Evolutionary conservation across 106 monocot species (phyloP), one percentile per base, ranked within the genome.

Genomic region (Vanilla planifolia): DNA sequence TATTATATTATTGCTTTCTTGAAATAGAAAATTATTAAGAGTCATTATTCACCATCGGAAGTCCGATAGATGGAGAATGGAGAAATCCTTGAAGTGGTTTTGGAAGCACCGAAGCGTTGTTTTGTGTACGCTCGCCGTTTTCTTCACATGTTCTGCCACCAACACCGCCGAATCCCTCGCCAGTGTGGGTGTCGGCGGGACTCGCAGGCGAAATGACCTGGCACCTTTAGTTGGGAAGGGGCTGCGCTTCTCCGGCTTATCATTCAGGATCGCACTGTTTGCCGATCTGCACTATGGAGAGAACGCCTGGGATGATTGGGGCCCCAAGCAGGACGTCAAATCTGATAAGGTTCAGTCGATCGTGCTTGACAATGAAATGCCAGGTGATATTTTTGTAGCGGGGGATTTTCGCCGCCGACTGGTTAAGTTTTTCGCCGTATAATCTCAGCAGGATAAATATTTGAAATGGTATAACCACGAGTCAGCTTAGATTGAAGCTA

Each of bases 261-360:
- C 69, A 5, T 93, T 89, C 79, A 79, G 66, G 66, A 77, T 93
- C 45, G 89, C 85, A 8, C 68, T 89, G 22, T 89, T 93, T 53
- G 93, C 93, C 7, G 93, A 93, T 51, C 77, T 93, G 43, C 93
- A 93, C 68, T 93, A 93, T 65, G 89, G 89, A 19, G 93, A 89
- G 85, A 70, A 79, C 56, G 81, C 85, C 14, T 93, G 89, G 93
- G 77, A 74, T 15, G 89, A 82, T 41, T 93, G 93, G 93, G 93
- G 93, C 1, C 85, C 89, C 0, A 60, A 19, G 16, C 93, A 93
- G 79, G 93, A 93, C 51, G 46, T 13, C 46, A 75, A 77, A 4
- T 93, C 93, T 34, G 79, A 79, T 33, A 40, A 71, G 32, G 93
- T 89, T 50, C 74, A 85, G 63, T 68, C 89, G 11, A 35, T 56